Evolutionary conservation across 345 rosid genomes (phyloP), one percentile per base, ranked within the genome.

Genomic region (Ceriops tagal): DNA sequence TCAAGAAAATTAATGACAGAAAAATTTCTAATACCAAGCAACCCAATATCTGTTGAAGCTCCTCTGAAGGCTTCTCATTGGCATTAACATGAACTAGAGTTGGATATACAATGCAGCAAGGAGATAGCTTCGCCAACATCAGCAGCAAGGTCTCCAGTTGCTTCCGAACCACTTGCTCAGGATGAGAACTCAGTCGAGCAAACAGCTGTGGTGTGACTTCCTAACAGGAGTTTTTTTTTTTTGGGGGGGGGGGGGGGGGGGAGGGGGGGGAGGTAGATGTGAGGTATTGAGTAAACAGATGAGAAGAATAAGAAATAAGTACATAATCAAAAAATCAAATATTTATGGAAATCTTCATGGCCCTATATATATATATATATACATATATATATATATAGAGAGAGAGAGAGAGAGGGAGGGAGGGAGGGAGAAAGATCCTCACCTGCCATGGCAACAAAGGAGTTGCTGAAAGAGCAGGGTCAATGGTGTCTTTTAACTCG

Each of bases 401-500:
- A 39, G 39, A 20, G 62, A 51, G 26, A 34, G 27, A 55, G 56
- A 53, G 28, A 58, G 30, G 28, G 10, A 8, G 58, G 26, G 11
- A 8, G 28, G 10, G 8, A 27, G 26, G 11, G 8, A 59, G 22
- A 70, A 30, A 59, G 70, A 62, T 70, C 51, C 75, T 72, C 68
- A 86, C 98, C 98, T 92, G 98, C 98, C 98, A 92, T 70, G 98
- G 85, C 71, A 82, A 78, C 83, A 90, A 72, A 75, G 98, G 92
- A 76, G 88, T 81, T 65, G 82, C 71, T 62, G 92, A 87, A 79
- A 92, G 98, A 62, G 88, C 85, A 69, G 81, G 80, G 78, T 79
- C 90, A 80, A 92, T 85, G 32, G 80, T 82, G 70, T 92, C 96
- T 81, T 86, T 84, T 71, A 92, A 82, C 82, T 92, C 98, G 72